Percentiles rank a stretch among this genome's conserved stretches.
Conservation (phyloP, 2,329 filamentous ascomycete species). For the Cladosporium phlei region DNA sequence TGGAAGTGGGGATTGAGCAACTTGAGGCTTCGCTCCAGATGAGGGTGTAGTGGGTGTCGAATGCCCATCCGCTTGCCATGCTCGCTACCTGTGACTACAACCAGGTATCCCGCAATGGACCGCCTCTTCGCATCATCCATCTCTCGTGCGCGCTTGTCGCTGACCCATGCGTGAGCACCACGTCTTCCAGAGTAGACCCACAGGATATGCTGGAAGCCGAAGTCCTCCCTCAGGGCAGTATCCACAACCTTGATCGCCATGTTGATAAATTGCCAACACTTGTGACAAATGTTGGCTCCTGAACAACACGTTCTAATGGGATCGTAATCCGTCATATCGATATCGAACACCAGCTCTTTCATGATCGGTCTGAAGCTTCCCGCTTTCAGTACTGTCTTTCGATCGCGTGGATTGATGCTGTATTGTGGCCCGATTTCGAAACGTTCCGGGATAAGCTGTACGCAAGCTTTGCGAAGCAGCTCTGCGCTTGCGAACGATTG, state of each 20-base stretch:
- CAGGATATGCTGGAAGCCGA: slow-evolving; percentile 93
- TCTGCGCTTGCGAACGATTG: slow-evolving; percentile 70
- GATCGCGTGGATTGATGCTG: slow-evolving; percentile 84
- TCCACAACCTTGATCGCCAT: slow-evolving; percentile 97
- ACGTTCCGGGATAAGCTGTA: slow-evolving; percentile 81
- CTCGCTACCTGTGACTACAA: slow-evolving; percentile 80
- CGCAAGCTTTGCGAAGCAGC: slow-evolving; percentile 80
- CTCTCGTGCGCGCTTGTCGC: slow-evolving; percentile 76
- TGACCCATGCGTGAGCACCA: slow-evolving; percentile 97
- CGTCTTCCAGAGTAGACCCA: slow-evolving; percentile 98
- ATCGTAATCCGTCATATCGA: slow-evolving; percentile 98
- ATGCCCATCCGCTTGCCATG: slow-evolving; percentile 86
- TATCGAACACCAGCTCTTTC: slow-evolving; percentile 98
- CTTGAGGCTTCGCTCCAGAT: slow-evolving; percentile 78
- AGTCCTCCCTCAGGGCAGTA: slow-evolving; percentile 80
- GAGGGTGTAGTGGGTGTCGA: slow-evolving; percentile 80
- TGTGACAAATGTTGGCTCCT: slow-evolving; percentile 86
- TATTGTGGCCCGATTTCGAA: slow-evolving; percentile 99
- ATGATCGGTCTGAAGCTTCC: slow-evolving; percentile 78
- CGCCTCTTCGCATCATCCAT: slow-evolving; percentile 82
- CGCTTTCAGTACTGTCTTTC: slow-evolving; percentile 77
- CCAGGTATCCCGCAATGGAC: slow-evolving; percentile 83
- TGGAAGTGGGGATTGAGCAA: slow-evolving; percentile 82
- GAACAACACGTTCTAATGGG: slow-evolving; percentile 92
- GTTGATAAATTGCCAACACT: slow-evolving; percentile 95